A percentile compares a stretch with the other conserved stretches of the same genome.
phyloP scores from a whole-genome alignment of 2,329 filamentous ascomycete genomes.

The Colletotrichum eleusines region DNA sequence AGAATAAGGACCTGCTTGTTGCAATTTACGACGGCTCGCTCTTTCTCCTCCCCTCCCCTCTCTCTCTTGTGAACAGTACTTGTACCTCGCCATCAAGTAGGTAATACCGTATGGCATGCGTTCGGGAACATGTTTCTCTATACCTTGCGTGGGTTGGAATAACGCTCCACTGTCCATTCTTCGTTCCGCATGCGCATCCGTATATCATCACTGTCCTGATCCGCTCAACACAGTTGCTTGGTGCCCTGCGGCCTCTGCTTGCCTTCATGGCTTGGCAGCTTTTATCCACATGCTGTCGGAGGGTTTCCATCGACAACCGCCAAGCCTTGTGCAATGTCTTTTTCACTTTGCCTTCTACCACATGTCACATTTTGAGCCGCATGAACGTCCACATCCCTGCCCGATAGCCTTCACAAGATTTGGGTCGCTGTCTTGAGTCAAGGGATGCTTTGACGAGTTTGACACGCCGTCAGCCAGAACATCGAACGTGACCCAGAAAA shows the following conservation, averaged over 20 bases:
- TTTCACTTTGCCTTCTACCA: background rate
- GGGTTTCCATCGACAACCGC: background rate
- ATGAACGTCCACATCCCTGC: background rate
- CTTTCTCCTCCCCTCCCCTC: background rate
- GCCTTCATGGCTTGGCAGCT: background rate
- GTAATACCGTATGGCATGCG: background rate
- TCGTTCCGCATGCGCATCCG: too few species aligned
- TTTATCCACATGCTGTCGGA: background rate
- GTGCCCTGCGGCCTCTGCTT: background rate
- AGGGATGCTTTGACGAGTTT: background rate
- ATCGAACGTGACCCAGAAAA: slow-evolving; percentile 11
- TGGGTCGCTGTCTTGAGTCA: slow-evolving; percentile 8
- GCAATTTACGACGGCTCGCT: background rate
- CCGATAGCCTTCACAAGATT: background rate
- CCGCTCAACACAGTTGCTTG: background rate
- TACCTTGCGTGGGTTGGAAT: background rate
- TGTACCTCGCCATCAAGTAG: background rate
- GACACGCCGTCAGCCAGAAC: slow-evolving; percentile 21
- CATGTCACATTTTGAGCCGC: background rate
- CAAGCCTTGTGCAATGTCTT: background rate
- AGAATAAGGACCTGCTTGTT: background rate
- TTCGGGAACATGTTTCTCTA: background rate
- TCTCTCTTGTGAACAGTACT: background rate
- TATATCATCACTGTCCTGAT: background rate
- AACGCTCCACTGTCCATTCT: background rate